phyloP scores from a whole-genome alignment of 495 filamentous ascomycete species.

The Sabuloglossum arenarium region DNA sequence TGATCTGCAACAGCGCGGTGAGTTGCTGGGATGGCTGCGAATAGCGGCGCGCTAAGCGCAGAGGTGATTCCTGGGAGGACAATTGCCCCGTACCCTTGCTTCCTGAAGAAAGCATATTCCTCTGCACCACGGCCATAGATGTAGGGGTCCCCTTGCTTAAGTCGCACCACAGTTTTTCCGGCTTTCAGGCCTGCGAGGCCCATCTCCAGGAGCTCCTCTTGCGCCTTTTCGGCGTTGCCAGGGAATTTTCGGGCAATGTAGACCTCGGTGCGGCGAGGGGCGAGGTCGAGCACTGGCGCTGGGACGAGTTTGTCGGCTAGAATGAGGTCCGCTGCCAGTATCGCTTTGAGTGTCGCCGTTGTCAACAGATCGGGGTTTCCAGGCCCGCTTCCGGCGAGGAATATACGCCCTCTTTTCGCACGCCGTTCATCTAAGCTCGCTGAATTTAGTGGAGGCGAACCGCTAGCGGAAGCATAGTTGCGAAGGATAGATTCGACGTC shows the following conservation, averaged over 20 bases:
- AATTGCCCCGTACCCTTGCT: constrained; percentile 41
- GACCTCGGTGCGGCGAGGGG: constrained; percentile 74
- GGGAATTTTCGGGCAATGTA: constrained; percentile 94
- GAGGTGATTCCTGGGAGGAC: constrained; percentile 85
- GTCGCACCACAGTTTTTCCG: constrained; percentile 61
- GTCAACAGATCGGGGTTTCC: constrained; percentile 86
- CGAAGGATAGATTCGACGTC: constrained; percentile 56
- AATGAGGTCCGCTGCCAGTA: constrained; percentile 64
- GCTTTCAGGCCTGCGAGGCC: constrained; percentile 48
- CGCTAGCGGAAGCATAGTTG: constrained; percentile 29
- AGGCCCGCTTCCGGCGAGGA: constrained; percentile 83
- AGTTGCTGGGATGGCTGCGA: constrained; percentile 71
- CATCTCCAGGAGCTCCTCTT: constrained; percentile 70
- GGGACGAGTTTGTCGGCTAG: constrained; percentile 95
- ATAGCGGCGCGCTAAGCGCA: constrained; percentile 67
- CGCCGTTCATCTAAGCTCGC: constrained; percentile 9
- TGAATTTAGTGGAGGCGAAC: constrained; percentile 8
- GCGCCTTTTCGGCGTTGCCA: constrained; percentile 83
- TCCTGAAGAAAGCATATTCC: constrained; percentile 69
- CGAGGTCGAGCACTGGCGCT: constrained; percentile 61
- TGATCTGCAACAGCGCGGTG: constrained; percentile 83
- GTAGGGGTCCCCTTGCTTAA: constrained; percentile 96
- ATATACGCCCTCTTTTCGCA: constrained; percentile 36
- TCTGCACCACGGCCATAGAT: constrained; percentile 89
- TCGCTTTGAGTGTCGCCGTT: constrained; percentile 69